Percentiles rank a stretch among this genome's conserved stretches.
Evolutionary conservation across 2,329 filamentous ascomycete genomes (phyloP).

Genomic region (Phialophora macrospora): DNA sequence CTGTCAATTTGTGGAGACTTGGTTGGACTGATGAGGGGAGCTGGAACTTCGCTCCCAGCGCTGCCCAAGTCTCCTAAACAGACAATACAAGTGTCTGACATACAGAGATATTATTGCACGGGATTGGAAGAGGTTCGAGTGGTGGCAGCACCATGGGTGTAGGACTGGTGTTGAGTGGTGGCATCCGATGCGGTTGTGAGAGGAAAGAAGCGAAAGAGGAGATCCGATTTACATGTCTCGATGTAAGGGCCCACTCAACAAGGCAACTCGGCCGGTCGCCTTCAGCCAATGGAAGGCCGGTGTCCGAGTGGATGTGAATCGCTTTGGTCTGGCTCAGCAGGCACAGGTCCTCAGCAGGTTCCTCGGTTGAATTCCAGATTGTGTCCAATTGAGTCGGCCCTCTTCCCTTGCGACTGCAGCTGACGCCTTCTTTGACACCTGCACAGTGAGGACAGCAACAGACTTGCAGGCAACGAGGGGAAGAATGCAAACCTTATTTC

Average conservation of each 20-base stretch:
- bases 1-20: conserved; percentile 43
- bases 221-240: conserved; percentile 14
- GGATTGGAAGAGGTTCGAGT: conserved; percentile 34
- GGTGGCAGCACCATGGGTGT: conserved; percentile 28
- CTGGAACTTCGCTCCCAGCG: conserved; percentile 58
- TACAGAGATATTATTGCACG: conserved; percentile 43
- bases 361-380: conserved; percentile 14
- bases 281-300: conserved; percentile 5
- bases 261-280: conserved; percentile 17
- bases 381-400: conserved; percentile 9
- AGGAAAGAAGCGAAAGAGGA: conserved; percentile 31
- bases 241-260: conserved; percentile 18
- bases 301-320: conserved; percentile 10
- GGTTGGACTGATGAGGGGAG: conserved; percentile 50
- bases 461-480: conserved; percentile 4
- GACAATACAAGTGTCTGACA: conserved; percentile 72
- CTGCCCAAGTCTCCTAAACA: conserved; percentile 71
- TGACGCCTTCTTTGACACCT: conserved; percentile 18
- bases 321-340: conserved; percentile 16
- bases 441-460: conserved; percentile 10
- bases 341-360: conserved; percentile 10
- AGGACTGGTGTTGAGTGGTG: conserved; percentile 21
- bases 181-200: conserved; percentile 29
- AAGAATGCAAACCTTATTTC: conserved; percentile 13
- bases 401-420: conserved; percentile 15